A percentile compares a stretch with the other conserved stretches of the same genome.
Conservation (phyloP, 371 early-diverging fungal species). For the Mycotypha africana region DNA sequence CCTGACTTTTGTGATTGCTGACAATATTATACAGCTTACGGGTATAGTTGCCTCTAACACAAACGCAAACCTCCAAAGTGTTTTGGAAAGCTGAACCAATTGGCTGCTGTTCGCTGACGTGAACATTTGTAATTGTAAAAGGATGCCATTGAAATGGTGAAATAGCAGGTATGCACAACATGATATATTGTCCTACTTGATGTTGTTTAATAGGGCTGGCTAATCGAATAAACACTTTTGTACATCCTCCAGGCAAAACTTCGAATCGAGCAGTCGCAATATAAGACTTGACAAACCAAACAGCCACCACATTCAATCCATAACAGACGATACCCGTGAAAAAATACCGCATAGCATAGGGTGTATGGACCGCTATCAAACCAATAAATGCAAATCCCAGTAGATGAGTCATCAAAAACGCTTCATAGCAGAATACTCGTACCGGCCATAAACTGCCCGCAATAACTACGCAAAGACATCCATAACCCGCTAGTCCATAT, state of each 20-base stretch:
- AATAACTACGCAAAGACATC: constrained; percentile 41
- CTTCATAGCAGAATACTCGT: constrained; percentile 43
- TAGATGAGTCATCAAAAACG: constrained; percentile 45
- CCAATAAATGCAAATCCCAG: constrained; percentile 46
- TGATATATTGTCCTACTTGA: constrained; percentile 50
- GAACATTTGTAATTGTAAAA: constrained; percentile 48
- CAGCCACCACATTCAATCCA: constrained; percentile 39
- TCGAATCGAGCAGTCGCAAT: constrained; percentile 42
- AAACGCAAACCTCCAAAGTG: constrained; percentile 32
- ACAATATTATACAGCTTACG: constrained; percentile 30
- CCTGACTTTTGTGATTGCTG: constrained; percentile 16
- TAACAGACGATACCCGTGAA: constrained; percentile 47
- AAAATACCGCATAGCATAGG: constrained; percentile 59
- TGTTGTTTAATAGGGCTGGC: constrained; percentile 30
- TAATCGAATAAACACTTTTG: constrained; percentile 38
- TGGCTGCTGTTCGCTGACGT: not conserved
- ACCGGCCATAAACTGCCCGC: constrained; percentile 47
- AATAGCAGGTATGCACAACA: constrained; percentile 49
- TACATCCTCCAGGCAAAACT: constrained; percentile 35
- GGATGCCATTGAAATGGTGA: constrained; percentile 60
- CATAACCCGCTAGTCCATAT: constrained; percentile 50
- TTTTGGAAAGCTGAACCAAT: too few relatives aligned
- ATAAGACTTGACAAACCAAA: constrained; percentile 53
- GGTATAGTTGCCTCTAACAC: constrained; percentile 56
- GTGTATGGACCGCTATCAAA: constrained; percentile 49